Evolutionary conservation across 2,329 filamentous ascomycete genomes (phyloP), one percentile per base, ranked within the genome.

Genomic region (Exutisphaerella laricina): DNA sequence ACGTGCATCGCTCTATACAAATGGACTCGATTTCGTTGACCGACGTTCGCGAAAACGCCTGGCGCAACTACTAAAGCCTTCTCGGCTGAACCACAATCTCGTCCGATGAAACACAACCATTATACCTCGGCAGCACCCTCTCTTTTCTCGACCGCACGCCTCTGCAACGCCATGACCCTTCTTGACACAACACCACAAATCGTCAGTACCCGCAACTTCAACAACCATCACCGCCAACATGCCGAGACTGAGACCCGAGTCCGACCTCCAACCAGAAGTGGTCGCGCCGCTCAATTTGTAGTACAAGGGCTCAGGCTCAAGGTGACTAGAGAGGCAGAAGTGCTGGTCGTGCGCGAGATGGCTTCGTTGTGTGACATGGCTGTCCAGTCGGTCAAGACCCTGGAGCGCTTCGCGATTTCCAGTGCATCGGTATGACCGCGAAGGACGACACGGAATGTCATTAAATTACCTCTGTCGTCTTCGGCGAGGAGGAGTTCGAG

Each of bases 401-500:
- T 14, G 7, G 29, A 28, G 18, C 3, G 20, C n/a, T n/a, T n/a
- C n/a, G n/a, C 25, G 26, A 36, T 5, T 41, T 23, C 25, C 14
- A 31, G 22, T 17, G 44, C 8, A 16, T 31, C 13, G 39, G 20
- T 17, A 48, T 45, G 38, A 39, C 26, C 7, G 46, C 41, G 0
- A 30, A 39, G 2, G 38, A 48, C n/a, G 46, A 48, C 5, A 12
- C 16, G 1, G 12, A 33, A 3, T 45, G 34, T n/a, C 41, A 48
- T 26, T 48, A 48, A 18, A 41, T 45, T 28, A 48, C 41, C 2
- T 44, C 34, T 29, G 17, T 44, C 9, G 41, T 39, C 18, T 32
- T 40, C 17, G 37, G 25, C 2, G 25, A 40, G 8, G 37, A 22
- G 1, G 37, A 40, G 7, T 21, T n/a, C 13, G 37, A 40, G 12